Percentiles rank a stretch among this genome's conserved stretches.
phyloP scores from a whole-genome alignment of 1,139 yeast genomes.

The Magnusiomyces clavatus region DNA sequence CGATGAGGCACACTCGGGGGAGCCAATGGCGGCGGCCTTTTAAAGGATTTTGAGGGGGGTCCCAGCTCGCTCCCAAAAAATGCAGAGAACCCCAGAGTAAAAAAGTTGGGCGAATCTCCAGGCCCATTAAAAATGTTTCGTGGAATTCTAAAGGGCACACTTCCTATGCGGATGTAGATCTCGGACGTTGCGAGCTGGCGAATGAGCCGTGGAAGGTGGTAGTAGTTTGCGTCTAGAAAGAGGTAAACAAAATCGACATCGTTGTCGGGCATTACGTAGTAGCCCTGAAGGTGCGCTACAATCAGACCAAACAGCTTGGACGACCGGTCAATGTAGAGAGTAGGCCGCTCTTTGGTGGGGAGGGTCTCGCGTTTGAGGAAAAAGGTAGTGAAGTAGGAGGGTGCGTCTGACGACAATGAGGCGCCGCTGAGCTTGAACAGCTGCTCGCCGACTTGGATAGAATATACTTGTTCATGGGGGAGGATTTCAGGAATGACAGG shows the following conservation, averaged over 20 bases:
- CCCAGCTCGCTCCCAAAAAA: constrained; percentile 44
- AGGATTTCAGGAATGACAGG: constrained; percentile 50
- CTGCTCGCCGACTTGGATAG: constrained; percentile 65
- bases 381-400: constrained; percentile 43
- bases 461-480: constrained; percentile 59
- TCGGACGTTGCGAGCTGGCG: constrained; percentile 46
- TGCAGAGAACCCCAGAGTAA: constrained; percentile 52
- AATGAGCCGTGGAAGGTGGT: constrained; percentile 52
- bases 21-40: constrained; percentile 69
- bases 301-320: constrained; percentile 62
- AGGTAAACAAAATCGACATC: constrained; percentile 57
- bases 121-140: constrained; percentile 43
- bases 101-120: constrained; percentile 74
- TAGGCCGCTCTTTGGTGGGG: constrained; percentile 29
- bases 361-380: constrained; percentile 28
- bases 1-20: constrained; percentile 49
- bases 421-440: constrained; percentile 55
- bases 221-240: constrained; percentile 69
- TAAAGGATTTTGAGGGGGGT: constrained; percentile 8
- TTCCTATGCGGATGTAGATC: constrained; percentile 56
- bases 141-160: constrained; percentile 51
- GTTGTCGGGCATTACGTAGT: constrained; percentile 48
- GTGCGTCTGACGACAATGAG: constrained; percentile 68
- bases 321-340: constrained; percentile 70
- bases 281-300: constrained; percentile 61